Conservation (phyloP, 257 asterid species). For the Fraxinus anomala region DNA sequence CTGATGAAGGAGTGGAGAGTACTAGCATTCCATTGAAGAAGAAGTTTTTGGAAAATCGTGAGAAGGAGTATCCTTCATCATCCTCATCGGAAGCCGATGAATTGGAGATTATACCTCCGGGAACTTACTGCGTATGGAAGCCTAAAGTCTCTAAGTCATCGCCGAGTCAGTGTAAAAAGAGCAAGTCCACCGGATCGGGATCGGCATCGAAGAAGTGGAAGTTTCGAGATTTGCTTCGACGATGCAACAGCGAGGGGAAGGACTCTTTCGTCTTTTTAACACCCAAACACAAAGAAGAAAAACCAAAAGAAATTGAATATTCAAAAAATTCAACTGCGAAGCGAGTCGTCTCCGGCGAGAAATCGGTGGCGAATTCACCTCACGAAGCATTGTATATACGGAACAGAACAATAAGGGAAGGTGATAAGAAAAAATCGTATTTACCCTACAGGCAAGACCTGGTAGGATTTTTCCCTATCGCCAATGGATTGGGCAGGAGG, state of each 20-base stretch:
- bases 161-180: conserved; percentile 4
- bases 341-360: not conserved
- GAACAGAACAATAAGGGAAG: conserved; percentile 51
- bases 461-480: conserved; percentile 37
- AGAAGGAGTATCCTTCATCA: not conserved
- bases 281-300: conserved; percentile 20
- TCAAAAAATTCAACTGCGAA: not conserved
- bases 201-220: conserved; percentile 18
- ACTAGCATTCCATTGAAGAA: conserved; percentile 30
- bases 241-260: conserved; percentile 17
- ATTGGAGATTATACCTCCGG: not conserved
- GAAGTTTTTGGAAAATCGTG: conserved; percentile 33
- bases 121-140: not conserved
- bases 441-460: conserved; percentile 70
- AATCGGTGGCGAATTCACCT: not conserved
- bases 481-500: conserved; percentile 34
- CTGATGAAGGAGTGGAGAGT: conserved; percentile 5
- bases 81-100: not conserved
- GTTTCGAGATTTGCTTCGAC: conserved; percentile 15
- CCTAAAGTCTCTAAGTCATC: not conserved
- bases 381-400: conserved; percentile 44
- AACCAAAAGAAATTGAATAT: not conserved
- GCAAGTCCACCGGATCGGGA: not conserved
- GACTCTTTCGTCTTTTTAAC: not conserved
- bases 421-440: conserved; percentile 49